A percentile compares a stretch with the other conserved stretches of the same genome.
phyloP scores from a whole-genome alignment of 129 eudicot genomes.

The Flaveria brownii region DNA sequence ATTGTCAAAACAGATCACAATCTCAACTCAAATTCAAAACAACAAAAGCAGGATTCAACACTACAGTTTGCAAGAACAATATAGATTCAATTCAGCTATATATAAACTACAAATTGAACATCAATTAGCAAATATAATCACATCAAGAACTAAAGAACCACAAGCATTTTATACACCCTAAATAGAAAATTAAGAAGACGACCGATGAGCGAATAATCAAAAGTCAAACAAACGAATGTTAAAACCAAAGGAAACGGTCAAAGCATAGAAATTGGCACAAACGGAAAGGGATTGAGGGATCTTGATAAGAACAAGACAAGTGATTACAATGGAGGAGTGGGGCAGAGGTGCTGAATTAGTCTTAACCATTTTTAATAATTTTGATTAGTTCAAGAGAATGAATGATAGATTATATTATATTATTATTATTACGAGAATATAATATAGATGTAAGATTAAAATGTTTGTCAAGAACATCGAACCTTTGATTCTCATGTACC shows the following conservation, averaged over 20 bases:
- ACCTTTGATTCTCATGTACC: neutral
- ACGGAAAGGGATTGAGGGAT: slow-evolving; percentile 16
- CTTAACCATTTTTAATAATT: neutral
- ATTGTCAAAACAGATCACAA: slow-evolving; percentile 20
- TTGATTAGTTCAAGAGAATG: slow-evolving; percentile 13
- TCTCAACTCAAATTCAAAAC: slow-evolving; percentile 17
- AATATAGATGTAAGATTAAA: neutral
- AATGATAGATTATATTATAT: neutral
- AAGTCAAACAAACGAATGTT: slow-evolving; percentile 17
- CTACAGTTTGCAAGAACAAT: too few relatives aligned
- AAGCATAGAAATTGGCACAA: slow-evolving; percentile 14
- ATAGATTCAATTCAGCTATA: too few relatives aligned
- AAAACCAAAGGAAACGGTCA: slow-evolving; percentile 20
- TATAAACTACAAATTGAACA: too few relatives aligned
- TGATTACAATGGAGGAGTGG: slow-evolving; percentile 23
- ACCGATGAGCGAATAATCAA: neutral
- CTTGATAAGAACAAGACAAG: slow-evolving; percentile 21
- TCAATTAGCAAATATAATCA: slow-evolving; percentile 7
- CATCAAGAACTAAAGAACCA: neutral
- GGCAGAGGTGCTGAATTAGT: slow-evolving; percentile 34
- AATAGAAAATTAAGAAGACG: neutral
- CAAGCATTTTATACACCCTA: slow-evolving; percentile 18
- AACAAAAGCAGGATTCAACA: too few relatives aligned
- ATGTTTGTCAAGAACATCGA: slow-evolving; percentile 2
- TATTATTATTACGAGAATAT: neutral